Base-by-base conservation (phyloP, 306 rosid genomes). In the Cucurbita moschata region DNA sequence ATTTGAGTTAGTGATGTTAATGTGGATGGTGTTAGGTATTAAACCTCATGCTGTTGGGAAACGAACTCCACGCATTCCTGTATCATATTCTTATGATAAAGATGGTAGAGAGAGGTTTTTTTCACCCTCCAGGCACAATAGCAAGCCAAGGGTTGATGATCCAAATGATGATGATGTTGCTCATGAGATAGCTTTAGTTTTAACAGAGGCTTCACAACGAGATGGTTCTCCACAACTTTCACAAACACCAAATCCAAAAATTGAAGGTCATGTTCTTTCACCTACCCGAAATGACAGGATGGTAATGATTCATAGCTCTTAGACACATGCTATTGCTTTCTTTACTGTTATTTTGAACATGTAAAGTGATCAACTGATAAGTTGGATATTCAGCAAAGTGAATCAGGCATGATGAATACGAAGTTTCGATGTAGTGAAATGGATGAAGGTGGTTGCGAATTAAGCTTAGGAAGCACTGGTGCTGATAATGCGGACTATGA, bases 21-120 rank as follows among this genome's bases (percentile, higher is more conserved):
- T 51, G 73, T 75, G 63, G 68, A 53, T 51, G 37, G 30, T 82
- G 65, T 81, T 74, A 94, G 99, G 99, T 82, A 81, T 89, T 65
- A 83, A 79, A 78, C 87, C 95, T 76, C 99, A 87, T 77, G 95
- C 91, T 74, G 99, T 94, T 79, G 84, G 96, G 58, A 94, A 94
- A 81, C 86, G 97, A 82, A 94, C 99, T 73, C 99, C 97, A 23
- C 96, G 97, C 14, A 83, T 94, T 72, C 96, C 97, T 40, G 87
- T 94, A 71, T 82, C 92, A 61, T 75, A 77, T 83, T 78, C 96
- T 63, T 75, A 61, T 46, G 87, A 84, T 65, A 91, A 85, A 81
- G 92, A 89, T 86, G 77, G 76, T 61, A 85, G 79, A 15, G 87
- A 86, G 67, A 88, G 76, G 83, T 38, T 73, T 56, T 74, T 80